Conservation (phyloP, 176 grass and related monocot genomes). For the Oryza officinalis region DNA sequence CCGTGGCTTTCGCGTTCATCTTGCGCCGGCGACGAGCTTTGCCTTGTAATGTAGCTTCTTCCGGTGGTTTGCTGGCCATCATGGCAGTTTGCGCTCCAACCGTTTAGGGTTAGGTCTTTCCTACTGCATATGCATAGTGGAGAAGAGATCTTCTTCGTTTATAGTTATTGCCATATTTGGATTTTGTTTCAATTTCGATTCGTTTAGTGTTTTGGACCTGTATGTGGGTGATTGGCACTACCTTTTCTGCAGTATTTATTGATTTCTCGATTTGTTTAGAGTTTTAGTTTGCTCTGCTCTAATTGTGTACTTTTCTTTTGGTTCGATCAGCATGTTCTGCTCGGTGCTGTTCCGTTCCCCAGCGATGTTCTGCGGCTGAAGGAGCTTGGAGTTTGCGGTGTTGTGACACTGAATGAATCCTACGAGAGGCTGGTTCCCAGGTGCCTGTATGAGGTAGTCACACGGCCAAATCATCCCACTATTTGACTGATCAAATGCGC, state of each 20-base stretch:
- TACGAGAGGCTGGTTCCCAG: slow-evolving; percentile 88
- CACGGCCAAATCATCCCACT: neutral
- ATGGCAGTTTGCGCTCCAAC: neutral
- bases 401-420: slow-evolving; percentile 90
- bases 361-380: slow-evolving; percentile 75
- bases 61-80: neutral
- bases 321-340: slow-evolving; percentile 69
- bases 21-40: neutral
- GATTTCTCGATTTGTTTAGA: neutral
- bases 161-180: neutral
- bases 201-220: neutral
- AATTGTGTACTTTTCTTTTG: slow-evolving; percentile 7
- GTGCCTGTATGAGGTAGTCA: slow-evolving; percentile 72
- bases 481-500: neutral
- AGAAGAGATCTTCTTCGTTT: neutral
- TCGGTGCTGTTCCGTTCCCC: slow-evolving; percentile 91
- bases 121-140: neutral
- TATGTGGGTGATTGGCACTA: neutral
- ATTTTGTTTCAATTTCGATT: slow-evolving; percentile 2
- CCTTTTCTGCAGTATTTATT: neutral
- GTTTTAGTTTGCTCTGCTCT: slow-evolving; percentile 7
- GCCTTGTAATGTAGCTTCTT: slow-evolving; percentile 34
- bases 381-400: slow-evolving; percentile 81
- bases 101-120: neutral
- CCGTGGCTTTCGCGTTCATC: neutral